phyloP scores from a whole-genome alignment of 2,329 filamentous ascomycete genomes.

The Fusarium stilboides region DNA sequence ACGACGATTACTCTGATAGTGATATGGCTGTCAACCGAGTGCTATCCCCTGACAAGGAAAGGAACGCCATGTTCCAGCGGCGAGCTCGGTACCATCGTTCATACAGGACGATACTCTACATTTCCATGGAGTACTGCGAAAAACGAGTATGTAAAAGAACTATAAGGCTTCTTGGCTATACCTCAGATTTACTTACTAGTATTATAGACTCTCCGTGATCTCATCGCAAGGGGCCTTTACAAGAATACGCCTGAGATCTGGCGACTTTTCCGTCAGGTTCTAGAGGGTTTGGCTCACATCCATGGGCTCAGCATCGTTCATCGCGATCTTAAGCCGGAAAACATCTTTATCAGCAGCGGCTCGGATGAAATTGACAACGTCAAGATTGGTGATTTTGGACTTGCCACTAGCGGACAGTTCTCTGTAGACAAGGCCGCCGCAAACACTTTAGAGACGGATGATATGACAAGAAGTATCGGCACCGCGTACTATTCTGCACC shows the following conservation, averaged over 20 bases:
- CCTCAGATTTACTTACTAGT: constrained; percentile 21
- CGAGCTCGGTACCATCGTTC: constrained; percentile 63
- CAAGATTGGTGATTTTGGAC: constrained; percentile 95
- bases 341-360: constrained; percentile 85
- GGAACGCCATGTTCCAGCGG: constrained; percentile 49
- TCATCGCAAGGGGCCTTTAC: constrained; percentile 83
- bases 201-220: constrained; percentile 81
- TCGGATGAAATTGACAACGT: constrained; percentile 86
- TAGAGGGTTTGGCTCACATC: constrained; percentile 92
- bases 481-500: constrained; percentile 95
- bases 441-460: constrained; percentile 64
- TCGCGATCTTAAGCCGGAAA: constrained; percentile 96
- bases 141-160: constrained; percentile 73
- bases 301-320: constrained; percentile 94
- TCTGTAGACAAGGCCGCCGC: constrained; percentile 69
- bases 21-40: constrained; percentile 50
- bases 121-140: constrained; percentile 99
- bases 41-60: constrained; percentile 53
- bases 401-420: constrained; percentile 90
- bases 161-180: too few relatives aligned
- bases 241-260: constrained; percentile 85
- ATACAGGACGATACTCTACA: constrained; percentile 85
- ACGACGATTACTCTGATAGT: constrained; percentile 61
- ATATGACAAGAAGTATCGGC: constrained; percentile 80
- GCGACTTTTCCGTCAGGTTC: constrained; percentile 90